Conservation (phyloP, 257 asterid genomes). For the Nicotiana tabacum region DNA sequence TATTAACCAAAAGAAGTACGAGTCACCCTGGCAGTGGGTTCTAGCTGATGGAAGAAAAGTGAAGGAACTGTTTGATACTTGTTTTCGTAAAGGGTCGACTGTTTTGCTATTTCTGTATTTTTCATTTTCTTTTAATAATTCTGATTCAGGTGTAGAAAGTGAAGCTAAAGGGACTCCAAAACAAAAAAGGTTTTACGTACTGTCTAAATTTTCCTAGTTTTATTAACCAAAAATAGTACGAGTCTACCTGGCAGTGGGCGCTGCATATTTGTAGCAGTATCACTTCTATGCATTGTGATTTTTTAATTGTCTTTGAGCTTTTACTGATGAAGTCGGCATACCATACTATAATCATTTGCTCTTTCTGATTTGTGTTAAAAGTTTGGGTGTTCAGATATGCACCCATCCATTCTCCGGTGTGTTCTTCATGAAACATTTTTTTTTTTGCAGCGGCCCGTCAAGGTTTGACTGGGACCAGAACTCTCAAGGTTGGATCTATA, state of each 20-base stretch:
- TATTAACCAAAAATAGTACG: too few relatives aligned
- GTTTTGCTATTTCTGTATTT: not conserved
- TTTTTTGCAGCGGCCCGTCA: slow-evolving; percentile 75
- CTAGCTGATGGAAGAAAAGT: not conserved
- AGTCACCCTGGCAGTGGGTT: not conserved
- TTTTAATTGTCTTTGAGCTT: not conserved
- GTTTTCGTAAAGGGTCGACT: not conserved
- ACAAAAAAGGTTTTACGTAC: not conserved
- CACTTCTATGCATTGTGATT: not conserved
- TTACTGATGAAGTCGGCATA: not conserved
- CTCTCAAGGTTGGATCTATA: slow-evolving; percentile 63
- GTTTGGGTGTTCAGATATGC: not conserved
- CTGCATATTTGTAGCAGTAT: not conserved
- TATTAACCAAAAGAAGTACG: not conserved
- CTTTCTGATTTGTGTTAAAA: not conserved
- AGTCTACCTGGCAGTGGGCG: too few relatives aligned
- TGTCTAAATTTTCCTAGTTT: not conserved
- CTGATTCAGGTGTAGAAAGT: not conserved
- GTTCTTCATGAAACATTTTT: not conserved
- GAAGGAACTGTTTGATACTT: not conserved
- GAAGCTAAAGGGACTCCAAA: not conserved
- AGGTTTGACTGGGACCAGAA: slow-evolving; percentile 84
- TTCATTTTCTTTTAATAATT: not conserved
- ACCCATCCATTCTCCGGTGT: not conserved
- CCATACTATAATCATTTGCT: not conserved